Conservation (phyloP, 345 rosid species). For the Diplotaxis tenuifolia region DNA sequence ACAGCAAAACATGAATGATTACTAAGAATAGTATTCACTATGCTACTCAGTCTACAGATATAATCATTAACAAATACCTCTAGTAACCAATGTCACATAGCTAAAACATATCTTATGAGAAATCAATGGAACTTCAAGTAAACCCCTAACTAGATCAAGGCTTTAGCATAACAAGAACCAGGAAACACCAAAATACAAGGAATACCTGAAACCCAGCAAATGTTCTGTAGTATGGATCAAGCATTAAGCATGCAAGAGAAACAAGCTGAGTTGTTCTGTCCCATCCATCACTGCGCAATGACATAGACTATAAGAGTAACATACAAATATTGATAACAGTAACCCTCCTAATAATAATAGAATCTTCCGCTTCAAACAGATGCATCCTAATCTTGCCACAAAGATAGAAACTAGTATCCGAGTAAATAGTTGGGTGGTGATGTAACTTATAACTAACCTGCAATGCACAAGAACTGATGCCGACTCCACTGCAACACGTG, state of each 20-base stretch:
- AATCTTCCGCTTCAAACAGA: background rate
- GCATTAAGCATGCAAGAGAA: slow-evolving; percentile 85
- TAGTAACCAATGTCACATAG: background rate
- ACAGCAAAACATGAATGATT: background rate
- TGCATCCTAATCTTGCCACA: slow-evolving; percentile 9
- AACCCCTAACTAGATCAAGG: slow-evolving; percentile 3
- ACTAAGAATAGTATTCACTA: background rate
- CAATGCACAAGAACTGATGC: slow-evolving; percentile 98
- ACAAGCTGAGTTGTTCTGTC: slow-evolving; percentile 97
- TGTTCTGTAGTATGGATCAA: slow-evolving; percentile 96
- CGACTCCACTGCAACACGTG: slow-evolving; percentile 82
- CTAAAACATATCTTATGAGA: slow-evolving; percentile 3
- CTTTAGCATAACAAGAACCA: background rate
- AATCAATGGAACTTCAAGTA: slow-evolving; percentile 16
- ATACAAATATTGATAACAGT: slow-evolving; percentile 4
- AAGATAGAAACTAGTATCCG: background rate
- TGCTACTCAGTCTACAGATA: background rate
- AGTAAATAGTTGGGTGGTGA: slow-evolving; percentile 4
- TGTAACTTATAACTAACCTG: slow-evolving; percentile 53
- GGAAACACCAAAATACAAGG: slow-evolving; percentile 23
- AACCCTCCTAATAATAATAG: background rate
- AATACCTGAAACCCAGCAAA: slow-evolving; percentile 92
- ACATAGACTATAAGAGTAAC: slow-evolving; percentile 18
- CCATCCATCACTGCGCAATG: slow-evolving; percentile 88
- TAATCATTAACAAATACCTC: background rate